Evolutionary conservation across 1,139 yeast genomes (phyloP), one percentile per base, ranked within the genome.

Genomic region (Kodamaea alishanica): DNA sequence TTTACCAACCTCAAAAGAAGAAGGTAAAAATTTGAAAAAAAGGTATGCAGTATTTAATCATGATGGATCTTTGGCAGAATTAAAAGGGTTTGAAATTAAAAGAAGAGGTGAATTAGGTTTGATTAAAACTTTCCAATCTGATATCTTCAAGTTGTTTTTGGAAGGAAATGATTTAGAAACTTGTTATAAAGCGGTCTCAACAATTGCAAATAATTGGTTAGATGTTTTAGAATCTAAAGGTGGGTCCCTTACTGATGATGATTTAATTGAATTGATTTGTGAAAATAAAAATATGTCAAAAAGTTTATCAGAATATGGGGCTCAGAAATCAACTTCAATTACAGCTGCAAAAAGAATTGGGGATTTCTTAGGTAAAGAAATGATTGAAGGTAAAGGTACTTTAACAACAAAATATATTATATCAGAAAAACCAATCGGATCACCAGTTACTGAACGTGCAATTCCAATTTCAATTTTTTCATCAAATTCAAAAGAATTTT

Each of bases 211-310:
- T 52, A 81, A 95, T 50, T 94, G 98, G 98, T 67, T 94, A 27
- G 97, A 92, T 66, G 95, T 94, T 8, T 65, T 94, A 39, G 96
- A 90, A 40, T 81, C 92, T 1, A 82, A 81, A 49, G 99, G 98
- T 30, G 73, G 79, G 1, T 84, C 86, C 72, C 70, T 92, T 28
- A 97, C 90, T 56, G 96, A 92, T 58, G 96, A 88, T 53, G 99
- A 94, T 61, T 75, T 94, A 48, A 84, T 94, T 53, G 96, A 85
- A 51, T 77, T 94, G 51, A 90, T 94, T 80, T 88, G 97, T 65
- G 98, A 94, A 58, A 92, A 92, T 57, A 82, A 94, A 68, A 83
- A 90, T 60, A 92, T 94, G 98, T 85, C 96, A 22, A 90, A 87
- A 55, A 79, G 95, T 36, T 70, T 94, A 50, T 84, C 79, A 9